Conservation (phyloP, 1,284 basidiomycete genomes). For the Austroboletus novae-zelandiae region DNA sequence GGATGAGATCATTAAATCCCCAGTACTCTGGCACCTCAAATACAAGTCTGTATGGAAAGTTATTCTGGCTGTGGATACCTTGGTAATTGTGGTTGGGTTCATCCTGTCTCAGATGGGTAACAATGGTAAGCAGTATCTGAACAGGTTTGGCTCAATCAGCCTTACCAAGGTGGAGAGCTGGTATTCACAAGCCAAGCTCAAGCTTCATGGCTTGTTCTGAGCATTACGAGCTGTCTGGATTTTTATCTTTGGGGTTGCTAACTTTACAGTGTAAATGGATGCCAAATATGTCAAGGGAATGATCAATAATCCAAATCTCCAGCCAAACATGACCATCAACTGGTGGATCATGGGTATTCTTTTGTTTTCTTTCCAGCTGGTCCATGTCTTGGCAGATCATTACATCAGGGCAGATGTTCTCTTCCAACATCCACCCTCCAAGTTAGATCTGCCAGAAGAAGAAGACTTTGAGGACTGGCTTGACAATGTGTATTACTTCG, state of each 20-base stretch:
- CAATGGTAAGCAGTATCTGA: background rate
- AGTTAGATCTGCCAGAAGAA: background rate
- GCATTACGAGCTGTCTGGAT: background rate
- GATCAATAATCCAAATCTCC: slow-evolving; percentile 8
- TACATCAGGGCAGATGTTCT: slow-evolving; percentile 31
- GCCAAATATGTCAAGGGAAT: slow-evolving; percentile 9
- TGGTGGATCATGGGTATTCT: slow-evolving; percentile 39
- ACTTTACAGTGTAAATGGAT: slow-evolving; percentile 3
- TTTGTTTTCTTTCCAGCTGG: slow-evolving; percentile 33
- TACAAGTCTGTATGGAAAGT: background rate
- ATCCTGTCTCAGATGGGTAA: background rate
- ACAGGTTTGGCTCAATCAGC: background rate
- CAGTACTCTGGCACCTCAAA: background rate
- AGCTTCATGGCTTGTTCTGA: background rate
- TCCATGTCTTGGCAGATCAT: slow-evolving; percentile 9
- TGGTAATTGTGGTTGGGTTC: background rate
- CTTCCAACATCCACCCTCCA: background rate
- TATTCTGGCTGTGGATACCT: background rate
- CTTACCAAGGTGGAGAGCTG: background rate
- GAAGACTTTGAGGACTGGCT: background rate
- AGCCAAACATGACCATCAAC: slow-evolving; percentile 37
- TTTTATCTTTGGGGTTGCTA: background rate
- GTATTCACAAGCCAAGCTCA: background rate
- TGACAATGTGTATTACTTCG: too few species aligned
- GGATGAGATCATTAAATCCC: background rate